Base-by-base conservation (phyloP, 306 rosid species). In the Albizia julibrissin region DNA sequence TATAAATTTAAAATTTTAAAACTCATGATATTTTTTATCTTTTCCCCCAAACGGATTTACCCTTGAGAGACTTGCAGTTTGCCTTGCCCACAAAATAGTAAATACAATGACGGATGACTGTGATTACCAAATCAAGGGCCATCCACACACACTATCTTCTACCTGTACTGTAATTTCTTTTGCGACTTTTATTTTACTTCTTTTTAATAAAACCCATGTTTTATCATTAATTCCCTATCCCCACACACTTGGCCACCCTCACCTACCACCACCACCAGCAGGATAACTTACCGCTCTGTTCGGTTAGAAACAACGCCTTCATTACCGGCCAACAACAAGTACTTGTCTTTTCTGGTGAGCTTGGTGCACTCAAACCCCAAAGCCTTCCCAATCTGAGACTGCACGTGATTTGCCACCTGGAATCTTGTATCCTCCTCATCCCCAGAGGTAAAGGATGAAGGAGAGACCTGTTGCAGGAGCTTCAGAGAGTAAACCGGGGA, bases 281-380 rank as follows among this genome's bases (percentile, higher is more conserved):
- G 37, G 37, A 33, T 33, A 33, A 18, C 0, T 50, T 18, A 50
- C 21, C 22, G 22, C 8, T 6, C n/a, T 1, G 61, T 19, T 1
- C n/a, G 18, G 14, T 52, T 54, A 4, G 86, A 43, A 65, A 86
- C 86, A 7, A 81, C 75, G 64, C 98, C 98, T 75, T 94, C 93
- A 27, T 91, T 91, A 13, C 97, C 98, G 0, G 94, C 94, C 84
- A 94, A 78, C 59, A 86, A 69, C 85, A 94, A 66, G 85, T 91
- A 94, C 82, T 92, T 94, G 56, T 94, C 97, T 86, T 89, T 90
- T 75, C 98, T 86, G 0, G 89, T 89, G 14, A 94, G 89, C 11
- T 74, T 67, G 0, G 98, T 94, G 83, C 97, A 85, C 68, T 90
- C 84, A 84, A 85, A 94, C 37, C 85, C 88, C 65, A 94, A 37